phyloP scores from a whole-genome alignment of 164 flowering plant genomes.

The Aristolochia californica region DNA sequence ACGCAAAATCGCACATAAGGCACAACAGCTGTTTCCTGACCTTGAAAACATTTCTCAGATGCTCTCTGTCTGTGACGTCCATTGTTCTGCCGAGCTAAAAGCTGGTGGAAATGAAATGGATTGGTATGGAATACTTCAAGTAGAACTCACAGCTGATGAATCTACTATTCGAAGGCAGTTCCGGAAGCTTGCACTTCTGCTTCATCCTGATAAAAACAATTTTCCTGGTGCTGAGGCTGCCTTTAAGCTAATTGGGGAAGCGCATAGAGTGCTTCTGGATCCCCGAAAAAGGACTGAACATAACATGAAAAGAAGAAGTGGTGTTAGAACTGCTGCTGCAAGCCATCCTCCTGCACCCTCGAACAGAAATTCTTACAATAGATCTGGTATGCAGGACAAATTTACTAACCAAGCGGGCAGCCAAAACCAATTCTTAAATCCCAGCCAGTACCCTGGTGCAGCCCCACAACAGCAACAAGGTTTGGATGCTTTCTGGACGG shows the following conservation, averaged over 20 bases:
- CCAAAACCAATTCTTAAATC: not conserved
- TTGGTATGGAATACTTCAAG: constrained; percentile 74
- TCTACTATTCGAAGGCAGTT: constrained; percentile 62
- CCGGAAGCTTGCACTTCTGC: constrained; percentile 57
- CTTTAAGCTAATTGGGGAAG: constrained; percentile 73
- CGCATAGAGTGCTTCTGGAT: constrained; percentile 53
- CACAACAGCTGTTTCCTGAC: constrained; percentile 54
- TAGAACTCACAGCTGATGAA: constrained; percentile 58
- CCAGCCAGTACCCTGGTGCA: not conserved
- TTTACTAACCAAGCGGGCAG: too few species aligned
- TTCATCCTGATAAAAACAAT: constrained; percentile 88
- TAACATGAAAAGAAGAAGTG: constrained; percentile 36
- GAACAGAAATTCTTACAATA: not conserved
- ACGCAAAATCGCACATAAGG: constrained; percentile 40
- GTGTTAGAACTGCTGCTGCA: constrained; percentile 7
- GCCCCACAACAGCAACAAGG: constrained; percentile 18
- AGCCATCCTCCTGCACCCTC: constrained; percentile 17
- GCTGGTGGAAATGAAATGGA: constrained; percentile 42
- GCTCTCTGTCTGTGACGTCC: constrained; percentile 69
- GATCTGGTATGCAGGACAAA: too few species aligned
- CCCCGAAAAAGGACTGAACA: constrained; percentile 24
- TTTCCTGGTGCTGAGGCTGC: constrained; percentile 85
- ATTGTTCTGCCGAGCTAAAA: constrained; percentile 51
- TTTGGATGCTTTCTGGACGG: constrained; percentile 25
- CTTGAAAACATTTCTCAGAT: constrained; percentile 54